Percentiles rank a stretch among this genome's conserved stretches.
phyloP scores from a whole-genome alignment of 2,329 filamentous ascomycete species.

The Colletotrichum graminicola region DNA sequence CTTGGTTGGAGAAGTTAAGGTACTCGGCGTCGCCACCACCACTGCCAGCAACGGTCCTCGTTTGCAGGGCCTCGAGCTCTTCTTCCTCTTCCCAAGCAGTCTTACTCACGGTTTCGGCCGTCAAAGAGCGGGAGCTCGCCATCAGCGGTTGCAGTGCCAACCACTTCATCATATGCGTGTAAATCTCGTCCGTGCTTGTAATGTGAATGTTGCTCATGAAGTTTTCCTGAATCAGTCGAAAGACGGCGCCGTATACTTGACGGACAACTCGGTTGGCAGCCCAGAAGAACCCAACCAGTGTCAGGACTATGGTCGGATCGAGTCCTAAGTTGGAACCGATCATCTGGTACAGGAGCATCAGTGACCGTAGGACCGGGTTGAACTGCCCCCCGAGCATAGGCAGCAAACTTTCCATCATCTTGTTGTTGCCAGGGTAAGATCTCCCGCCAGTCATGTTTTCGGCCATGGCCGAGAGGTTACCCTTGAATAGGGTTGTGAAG shows the following conservation, averaged over 20 bases:
- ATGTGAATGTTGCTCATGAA: slow-evolving; percentile 67
- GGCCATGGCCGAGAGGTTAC: slow-evolving; percentile 38
- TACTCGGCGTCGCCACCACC: slow-evolving; percentile 55
- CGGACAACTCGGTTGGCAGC: slow-evolving; percentile 54
- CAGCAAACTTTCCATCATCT: slow-evolving; percentile 40
- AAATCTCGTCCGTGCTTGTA: slow-evolving; percentile 68
- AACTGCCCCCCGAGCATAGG: slow-evolving; percentile 43
- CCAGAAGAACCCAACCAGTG: slow-evolving; percentile 62
- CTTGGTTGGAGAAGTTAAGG: slow-evolving; percentile 71
- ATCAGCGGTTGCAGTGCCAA: slow-evolving; percentile 66
- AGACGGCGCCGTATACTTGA: slow-evolving; percentile 52
- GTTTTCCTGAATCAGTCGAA: slow-evolving; percentile 56
- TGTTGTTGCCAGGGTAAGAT: slow-evolving; percentile 30
- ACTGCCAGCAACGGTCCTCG: slow-evolving; percentile 51
- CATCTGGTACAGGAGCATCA: slow-evolving; percentile 58
- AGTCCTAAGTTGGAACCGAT: slow-evolving; percentile 60
- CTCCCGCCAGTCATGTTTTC: slow-evolving; percentile 37
- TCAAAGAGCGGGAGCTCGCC: slow-evolving; percentile 63
- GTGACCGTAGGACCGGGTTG: slow-evolving; percentile 39
- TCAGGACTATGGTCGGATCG: slow-evolving; percentile 62
- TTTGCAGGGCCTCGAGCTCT: slow-evolving; percentile 55
- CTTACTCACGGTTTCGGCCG: slow-evolving; percentile 67
- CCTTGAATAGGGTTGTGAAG: slow-evolving; percentile 33
- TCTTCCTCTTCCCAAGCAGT: slow-evolving; percentile 69
- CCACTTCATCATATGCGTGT: slow-evolving; percentile 69